Conservation (phyloP, 2,329 filamentous ascomycete genomes). For the Phyllachora maydis region DNA sequence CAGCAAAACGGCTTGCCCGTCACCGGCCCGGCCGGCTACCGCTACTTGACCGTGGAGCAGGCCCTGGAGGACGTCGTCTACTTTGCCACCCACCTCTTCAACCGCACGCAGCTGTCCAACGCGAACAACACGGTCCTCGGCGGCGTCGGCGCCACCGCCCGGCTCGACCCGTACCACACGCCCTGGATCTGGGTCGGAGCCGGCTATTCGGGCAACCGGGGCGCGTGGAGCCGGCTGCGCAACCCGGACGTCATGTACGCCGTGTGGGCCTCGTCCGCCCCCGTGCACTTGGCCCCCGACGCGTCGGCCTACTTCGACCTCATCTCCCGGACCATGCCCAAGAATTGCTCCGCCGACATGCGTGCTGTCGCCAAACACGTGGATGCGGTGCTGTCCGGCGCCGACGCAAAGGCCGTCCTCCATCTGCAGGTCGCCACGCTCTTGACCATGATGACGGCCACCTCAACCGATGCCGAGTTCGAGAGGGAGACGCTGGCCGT, state of each 20-base stretch:
- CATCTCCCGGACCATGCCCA: constrained; percentile 19
- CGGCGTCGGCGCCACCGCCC: background rate
- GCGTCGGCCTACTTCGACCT: constrained; percentile 28
- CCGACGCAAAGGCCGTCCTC: constrained; percentile 1
- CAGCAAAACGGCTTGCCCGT: too few relatives aligned
- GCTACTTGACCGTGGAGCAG: constrained; percentile 9
- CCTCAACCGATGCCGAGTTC: too few relatives aligned
- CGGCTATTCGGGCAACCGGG: constrained; percentile 26
- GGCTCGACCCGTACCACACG: constrained; percentile 16
- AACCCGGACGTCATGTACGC: constrained; percentile 27
- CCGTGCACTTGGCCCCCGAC: constrained; percentile 21
- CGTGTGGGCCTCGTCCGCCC: constrained; percentile 26
- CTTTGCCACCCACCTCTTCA: constrained; percentile 8
- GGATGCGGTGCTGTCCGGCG: constrained; percentile 2
- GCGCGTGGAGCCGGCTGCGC: constrained; percentile 22
- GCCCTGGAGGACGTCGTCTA: constrained; percentile 10
- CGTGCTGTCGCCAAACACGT: constrained; percentile 2
- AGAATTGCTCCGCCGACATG: constrained; percentile 4
- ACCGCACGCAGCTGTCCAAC: constrained; percentile 15
- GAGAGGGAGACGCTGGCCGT: too few relatives aligned
- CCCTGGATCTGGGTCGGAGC: constrained; percentile 31
- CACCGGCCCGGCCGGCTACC: constrained; percentile 2
- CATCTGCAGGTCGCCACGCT: constrained; percentile 2
- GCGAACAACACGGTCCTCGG: constrained; percentile 16
- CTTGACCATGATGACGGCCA: too few relatives aligned